Percentiles rank a stretch among this genome's conserved stretches.
These are phyloP conservation scores for Croton setiger DNA, from an alignment of 441 rosid species.

Conservation along the genomic window DNA sequence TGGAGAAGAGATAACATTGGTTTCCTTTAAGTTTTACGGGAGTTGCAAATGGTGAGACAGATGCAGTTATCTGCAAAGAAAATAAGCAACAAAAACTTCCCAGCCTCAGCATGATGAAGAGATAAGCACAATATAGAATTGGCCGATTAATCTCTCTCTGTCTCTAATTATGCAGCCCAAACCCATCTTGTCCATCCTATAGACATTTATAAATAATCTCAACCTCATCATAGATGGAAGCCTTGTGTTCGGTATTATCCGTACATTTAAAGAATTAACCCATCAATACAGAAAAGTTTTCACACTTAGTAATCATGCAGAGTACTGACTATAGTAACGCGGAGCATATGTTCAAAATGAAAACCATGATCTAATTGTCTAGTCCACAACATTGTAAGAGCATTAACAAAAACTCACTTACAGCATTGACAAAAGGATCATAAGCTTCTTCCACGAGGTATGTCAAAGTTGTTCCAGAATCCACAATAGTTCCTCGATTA, in stretches of 20 bases:
- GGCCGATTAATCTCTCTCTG: not conserved
- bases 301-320: not conserved
- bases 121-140: no score
- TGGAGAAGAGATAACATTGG: constrained; percentile 74
- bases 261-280: not conserved
- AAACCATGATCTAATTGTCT: not conserved
- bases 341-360: not conserved
- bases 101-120: not conserved
- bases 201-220: not conserved
- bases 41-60: constrained; percentile 58
- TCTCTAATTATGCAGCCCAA: not conserved
- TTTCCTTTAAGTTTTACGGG: constrained; percentile 57
- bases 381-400: not conserved
- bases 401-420: constrained; percentile 38
- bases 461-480: constrained; percentile 92
- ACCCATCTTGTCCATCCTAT: no score
- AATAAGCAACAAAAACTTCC: constrained; percentile 16
- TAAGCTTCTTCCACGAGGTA: constrained; percentile 85
- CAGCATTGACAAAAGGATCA: constrained; percentile 65
- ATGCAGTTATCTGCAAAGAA: constrained; percentile 49
- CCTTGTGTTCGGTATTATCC: not conserved
- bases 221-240: not conserved
- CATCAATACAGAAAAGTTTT: not conserved
- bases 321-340: not conserved
- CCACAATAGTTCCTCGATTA: constrained; percentile 84